Percentiles rank a stretch among this genome's conserved stretches.
phyloP scores from a whole-genome alignment of 2,329 filamentous ascomycete species.

The Scedosporium dehoogii region DNA sequence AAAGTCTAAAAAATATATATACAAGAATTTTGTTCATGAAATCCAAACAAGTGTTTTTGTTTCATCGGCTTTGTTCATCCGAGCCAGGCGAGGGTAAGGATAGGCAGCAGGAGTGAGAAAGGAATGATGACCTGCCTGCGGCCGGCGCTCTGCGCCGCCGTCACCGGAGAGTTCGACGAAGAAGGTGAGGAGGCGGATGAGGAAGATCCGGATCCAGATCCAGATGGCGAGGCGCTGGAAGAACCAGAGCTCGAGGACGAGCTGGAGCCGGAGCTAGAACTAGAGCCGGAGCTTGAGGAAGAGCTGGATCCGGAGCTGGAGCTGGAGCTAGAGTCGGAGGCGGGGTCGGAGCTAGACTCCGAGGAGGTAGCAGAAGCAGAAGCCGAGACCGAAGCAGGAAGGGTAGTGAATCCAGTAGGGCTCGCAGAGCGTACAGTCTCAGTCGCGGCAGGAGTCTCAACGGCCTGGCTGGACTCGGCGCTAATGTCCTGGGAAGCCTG shows the following conservation, averaged over 20 bases:
- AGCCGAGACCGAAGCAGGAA: neutral
- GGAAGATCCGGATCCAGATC: neutral
- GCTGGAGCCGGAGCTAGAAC: neutral
- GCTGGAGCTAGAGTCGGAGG: neutral
- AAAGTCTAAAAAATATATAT: slow-evolving; percentile 2
- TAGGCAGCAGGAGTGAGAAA: neutral
- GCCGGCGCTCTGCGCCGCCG: neutral
- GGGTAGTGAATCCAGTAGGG: neutral
- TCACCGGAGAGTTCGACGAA: neutral
- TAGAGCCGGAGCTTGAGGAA: neutral
- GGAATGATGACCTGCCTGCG: neutral
- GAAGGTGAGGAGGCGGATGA: neutral
- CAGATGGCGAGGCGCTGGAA: neutral
- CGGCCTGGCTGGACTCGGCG: neutral
- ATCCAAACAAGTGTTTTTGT: neutral
- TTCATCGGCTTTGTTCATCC: neutral
- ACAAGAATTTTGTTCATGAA: neutral
- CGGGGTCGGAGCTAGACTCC: neutral
- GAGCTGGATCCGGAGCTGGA: neutral
- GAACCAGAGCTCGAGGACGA: neutral
- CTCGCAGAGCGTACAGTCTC: neutral
- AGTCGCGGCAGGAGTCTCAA: neutral
- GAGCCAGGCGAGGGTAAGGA: neutral
- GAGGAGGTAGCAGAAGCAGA: neutral
- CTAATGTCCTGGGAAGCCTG: neutral